These are phyloP conservation scores for Kazachstania psychrophila DNA, from an alignment of 805 yeast species.

Conservation along the genomic window DNA sequence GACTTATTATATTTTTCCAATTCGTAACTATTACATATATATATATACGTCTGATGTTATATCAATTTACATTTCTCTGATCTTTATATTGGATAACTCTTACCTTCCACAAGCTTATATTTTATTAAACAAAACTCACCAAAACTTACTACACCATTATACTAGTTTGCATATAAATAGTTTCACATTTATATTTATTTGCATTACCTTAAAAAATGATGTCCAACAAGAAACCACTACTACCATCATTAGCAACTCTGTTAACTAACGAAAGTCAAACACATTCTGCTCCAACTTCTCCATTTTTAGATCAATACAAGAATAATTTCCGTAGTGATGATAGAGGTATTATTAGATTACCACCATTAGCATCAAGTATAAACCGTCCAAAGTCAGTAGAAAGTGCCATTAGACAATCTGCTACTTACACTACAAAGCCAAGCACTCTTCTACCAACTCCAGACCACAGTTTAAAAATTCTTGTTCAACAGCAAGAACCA, in stretches of 20 bases:
- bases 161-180: background rate
- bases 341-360: slow-evolving; percentile 24
- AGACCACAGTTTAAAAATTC: background rate
- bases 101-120: too few species aligned
- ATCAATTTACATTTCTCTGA: too few species aligned
- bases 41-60: too few species aligned
- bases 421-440: background rate
- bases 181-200: background rate
- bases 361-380: slow-evolving; percentile 18
- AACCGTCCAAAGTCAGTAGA: slow-evolving; percentile 20
- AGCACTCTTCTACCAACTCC: slow-evolving; percentile 3
- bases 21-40: too few species aligned
- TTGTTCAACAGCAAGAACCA: slow-evolving; percentile 1
- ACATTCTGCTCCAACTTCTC: slow-evolving; percentile 14
- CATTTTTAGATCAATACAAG: slow-evolving; percentile 13
- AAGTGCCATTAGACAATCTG: slow-evolving; percentile 18
- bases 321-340: slow-evolving; percentile 19
- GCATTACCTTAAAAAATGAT: background rate
- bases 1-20: too few species aligned
- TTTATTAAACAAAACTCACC: too few species aligned
- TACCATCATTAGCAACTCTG: slow-evolving; percentile 20
- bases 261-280: slow-evolving; percentile 8
- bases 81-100: too few species aligned
- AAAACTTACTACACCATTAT: too few species aligned
- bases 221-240: slow-evolving; percentile 6